Percentiles rank a stretch among this genome's conserved stretches.
phyloP scores from a whole-genome alignment of 2,329 filamentous ascomycete genomes.

The Xylariaceae sp. region DNA sequence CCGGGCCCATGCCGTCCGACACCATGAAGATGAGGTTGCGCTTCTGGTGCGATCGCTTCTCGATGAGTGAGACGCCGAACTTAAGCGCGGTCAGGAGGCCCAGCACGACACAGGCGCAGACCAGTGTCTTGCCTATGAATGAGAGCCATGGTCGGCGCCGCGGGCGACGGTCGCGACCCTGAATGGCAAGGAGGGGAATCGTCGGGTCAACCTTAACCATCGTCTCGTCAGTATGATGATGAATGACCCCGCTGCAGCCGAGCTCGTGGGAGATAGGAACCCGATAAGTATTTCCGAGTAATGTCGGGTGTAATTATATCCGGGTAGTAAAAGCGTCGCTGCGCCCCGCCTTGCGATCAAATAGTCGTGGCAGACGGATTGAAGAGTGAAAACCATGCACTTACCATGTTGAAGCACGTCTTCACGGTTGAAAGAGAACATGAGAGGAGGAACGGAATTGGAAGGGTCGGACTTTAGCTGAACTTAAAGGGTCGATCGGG shows the following conservation, averaged over 20 bases:
- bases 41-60: constrained; percentile 64
- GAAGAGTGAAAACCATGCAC: not conserved
- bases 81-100: constrained; percentile 75
- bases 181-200: constrained; percentile 31
- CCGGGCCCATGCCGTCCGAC: constrained; percentile 95
- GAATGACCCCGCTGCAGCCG: not conserved
- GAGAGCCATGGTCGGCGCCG: constrained; percentile 26
- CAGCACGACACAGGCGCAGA: constrained; percentile 78
- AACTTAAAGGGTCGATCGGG: not conserved
- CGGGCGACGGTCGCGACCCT: constrained; percentile 21
- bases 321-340: not conserved
- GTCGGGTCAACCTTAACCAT: constrained; percentile 25
- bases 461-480: not conserved
- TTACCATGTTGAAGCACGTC: not conserved
- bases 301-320: not conserved
- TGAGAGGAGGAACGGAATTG: not conserved
- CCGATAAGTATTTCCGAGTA: too few relatives aligned
- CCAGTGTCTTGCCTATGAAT: constrained; percentile 62
- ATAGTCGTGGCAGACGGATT: not conserved
- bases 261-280: not conserved
- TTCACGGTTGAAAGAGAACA: not conserved
- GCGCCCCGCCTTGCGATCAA: too few relatives aligned
- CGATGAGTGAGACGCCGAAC: constrained; percentile 71
- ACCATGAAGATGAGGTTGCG: constrained; percentile 98
- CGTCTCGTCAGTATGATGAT: constrained; percentile 1